These are phyloP conservation scores for Myxozyma vanderwaltii DNA, from an alignment of 805 yeast species.

Conservation along the genomic window DNA sequence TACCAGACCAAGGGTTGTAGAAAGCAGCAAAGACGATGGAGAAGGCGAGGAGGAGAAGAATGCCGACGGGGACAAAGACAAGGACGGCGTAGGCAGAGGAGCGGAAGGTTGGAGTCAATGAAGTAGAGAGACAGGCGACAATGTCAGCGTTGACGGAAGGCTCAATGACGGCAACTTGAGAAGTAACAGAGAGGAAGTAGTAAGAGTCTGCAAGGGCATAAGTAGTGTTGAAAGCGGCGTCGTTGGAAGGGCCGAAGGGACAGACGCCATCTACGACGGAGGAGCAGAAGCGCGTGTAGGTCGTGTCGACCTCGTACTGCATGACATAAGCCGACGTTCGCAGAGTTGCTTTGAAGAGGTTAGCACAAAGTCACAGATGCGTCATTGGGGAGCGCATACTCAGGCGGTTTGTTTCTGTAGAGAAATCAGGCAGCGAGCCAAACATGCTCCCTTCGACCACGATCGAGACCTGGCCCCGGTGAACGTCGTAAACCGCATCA, in stretches of 20 bases:
- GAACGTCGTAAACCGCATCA: slow-evolving; percentile 26
- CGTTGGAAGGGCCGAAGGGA: slow-evolving; percentile 37
- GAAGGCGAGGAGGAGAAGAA: slow-evolving; percentile 40
- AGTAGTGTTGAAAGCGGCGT: slow-evolving; percentile 17
- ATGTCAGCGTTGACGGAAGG: slow-evolving; percentile 36
- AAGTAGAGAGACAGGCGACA: slow-evolving; percentile 53
- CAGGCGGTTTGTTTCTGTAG: slow-evolving; percentile 26
- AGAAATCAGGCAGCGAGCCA: slow-evolving; percentile 27
- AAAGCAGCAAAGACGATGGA: slow-evolving; percentile 45
- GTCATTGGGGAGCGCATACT: slow-evolving; percentile 22
- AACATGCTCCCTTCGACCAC: slow-evolving; percentile 25
- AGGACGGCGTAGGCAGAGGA: slow-evolving; percentile 47
- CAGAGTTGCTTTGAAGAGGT: slow-evolving; percentile 35
- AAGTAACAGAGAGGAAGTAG: slow-evolving; percentile 35
- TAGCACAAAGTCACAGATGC: not conserved
- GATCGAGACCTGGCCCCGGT: slow-evolving; percentile 10
- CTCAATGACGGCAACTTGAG: slow-evolving; percentile 37
- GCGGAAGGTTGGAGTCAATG: slow-evolving; percentile 54
- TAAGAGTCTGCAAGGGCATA: slow-evolving; percentile 1
- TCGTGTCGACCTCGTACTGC: slow-evolving; percentile 30
- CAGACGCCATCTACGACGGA: slow-evolving; percentile 31
- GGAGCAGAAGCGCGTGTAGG: slow-evolving; percentile 39
- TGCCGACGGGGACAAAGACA: slow-evolving; percentile 45
- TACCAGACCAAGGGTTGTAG: slow-evolving; percentile 60
- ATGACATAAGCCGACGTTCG: slow-evolving; percentile 34